Conservation (phyloP, 1,284 basidiomycete species). For the Austropuccinia psidii region DNA sequence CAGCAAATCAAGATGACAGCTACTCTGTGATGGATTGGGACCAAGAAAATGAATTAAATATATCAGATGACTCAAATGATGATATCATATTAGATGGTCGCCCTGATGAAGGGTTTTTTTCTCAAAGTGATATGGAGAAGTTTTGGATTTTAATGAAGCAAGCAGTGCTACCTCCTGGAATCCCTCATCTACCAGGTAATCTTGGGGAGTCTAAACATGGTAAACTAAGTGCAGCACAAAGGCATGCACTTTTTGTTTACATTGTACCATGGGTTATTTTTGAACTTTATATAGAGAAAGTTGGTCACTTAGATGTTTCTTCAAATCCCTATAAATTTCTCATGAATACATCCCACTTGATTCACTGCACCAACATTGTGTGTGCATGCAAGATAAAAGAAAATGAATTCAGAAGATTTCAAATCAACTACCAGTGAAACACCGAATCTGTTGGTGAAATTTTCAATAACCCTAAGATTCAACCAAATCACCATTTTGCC, state of each 20-base stretch:
- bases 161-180: slow-evolving; percentile 4
- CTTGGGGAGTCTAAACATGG: slow-evolving; percentile 19
- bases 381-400: not conserved
- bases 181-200: not conserved
- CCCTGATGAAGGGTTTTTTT: not conserved
- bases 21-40: not conserved
- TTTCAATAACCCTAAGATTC: not conserved
- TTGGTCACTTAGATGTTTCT: not conserved
- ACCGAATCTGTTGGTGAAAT: not conserved
- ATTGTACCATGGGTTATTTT: slow-evolving; percentile 17
- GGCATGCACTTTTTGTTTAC: slow-evolving; percentile 17
- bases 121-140: not conserved
- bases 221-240: slow-evolving; percentile 14
- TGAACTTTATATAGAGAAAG: slow-evolving; percentile 9
- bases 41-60: not conserved
- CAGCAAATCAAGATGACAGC: not conserved
- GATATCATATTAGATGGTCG: not conserved
- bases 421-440: slow-evolving; percentile 3
- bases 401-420: not conserved
- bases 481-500: slow-evolving; percentile 22
- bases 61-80: not conserved
- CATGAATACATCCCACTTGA: not conserved
- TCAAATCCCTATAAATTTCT: slow-evolving; percentile 10
- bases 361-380: slow-evolving; percentile 5
- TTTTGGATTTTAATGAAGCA: not conserved